phyloP scores from a whole-genome alignment of 176 grass and related monocot species.

The Bolboschoenus planiculmis region DNA sequence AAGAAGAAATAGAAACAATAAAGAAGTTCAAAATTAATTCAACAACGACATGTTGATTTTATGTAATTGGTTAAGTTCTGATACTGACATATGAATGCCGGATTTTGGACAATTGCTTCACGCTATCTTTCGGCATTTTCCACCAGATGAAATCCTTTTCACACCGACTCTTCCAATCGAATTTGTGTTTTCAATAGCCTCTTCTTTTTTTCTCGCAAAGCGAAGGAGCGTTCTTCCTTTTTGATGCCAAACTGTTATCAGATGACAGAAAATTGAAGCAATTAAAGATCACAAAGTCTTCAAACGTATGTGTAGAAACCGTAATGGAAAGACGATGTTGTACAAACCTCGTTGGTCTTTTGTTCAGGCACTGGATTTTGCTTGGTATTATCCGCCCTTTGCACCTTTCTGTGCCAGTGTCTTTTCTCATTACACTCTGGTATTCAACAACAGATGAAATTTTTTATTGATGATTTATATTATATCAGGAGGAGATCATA shows the following conservation, averaged over 20 bases:
- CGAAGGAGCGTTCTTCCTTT: slow-evolving; percentile 7
- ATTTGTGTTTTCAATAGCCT: neutral
- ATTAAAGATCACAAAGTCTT: neutral
- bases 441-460: neutral
- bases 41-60: neutral
- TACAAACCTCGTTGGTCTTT: neutral
- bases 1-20: neutral
- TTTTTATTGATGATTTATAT: neutral
- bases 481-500: neutral
- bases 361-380: slow-evolving; percentile 8
- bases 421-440: neutral
- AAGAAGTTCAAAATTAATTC: neutral
- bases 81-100: neutral
- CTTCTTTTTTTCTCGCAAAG: neutral
- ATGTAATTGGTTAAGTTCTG: neutral
- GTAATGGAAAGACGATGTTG: neutral
- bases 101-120: neutral
- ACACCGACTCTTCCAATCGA: neutral
- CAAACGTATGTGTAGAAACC: neutral
- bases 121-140: neutral
- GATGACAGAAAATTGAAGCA: neutral
- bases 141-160: neutral
- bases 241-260: slow-evolving; percentile 15
- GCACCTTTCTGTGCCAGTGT: neutral
- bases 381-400: slow-evolving; percentile 5